Evolutionary conservation across 202 grass and related monocot species (phyloP), one percentile per base, ranked within the genome.

Genomic region (Cymbopogon flexuosus): DNA sequence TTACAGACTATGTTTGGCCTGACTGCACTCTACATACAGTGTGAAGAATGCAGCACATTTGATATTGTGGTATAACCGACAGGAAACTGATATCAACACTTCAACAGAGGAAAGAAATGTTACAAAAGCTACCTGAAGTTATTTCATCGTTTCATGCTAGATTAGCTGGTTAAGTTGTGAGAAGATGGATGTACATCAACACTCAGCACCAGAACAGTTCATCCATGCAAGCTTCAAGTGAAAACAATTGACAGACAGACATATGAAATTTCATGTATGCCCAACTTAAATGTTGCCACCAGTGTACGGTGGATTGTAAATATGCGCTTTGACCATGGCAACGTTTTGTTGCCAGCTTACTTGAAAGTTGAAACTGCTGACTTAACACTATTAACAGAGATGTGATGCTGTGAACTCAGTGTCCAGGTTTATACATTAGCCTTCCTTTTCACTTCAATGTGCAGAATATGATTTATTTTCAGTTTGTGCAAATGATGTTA

Each of bases 21-120:
- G 31, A 94, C 80, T 84, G 95, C 95, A 52, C 83, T 98, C 56
- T 94, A 81, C 83, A 93, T 94, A 36, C 87, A 91, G 35, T 98
- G 95, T 33, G 63, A 88, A 82, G 82, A 79, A 84, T 94, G 95
- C 70, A 79, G 30, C 69, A 89, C 81, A 58, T 94, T 93, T 68
- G 95, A 98, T 45, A 56, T 98, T 84, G 90, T 98, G 70, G 67
- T 94, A 81, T 98, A 83, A 88, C 5, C n/a, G 33, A n/a, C 19
- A 49, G 27, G 67, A 77, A 51, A 21, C 37, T 73, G 49, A 6
- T 42, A 43, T 79, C 12, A 21, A 21, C 52, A 22, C 54, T 58
- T 22, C 3, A 58, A 45, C 31, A 9, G 15, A 74, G 8, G 41
- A 34, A 19, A 70, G 36, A 31, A 65, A 72, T 73, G 15, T 16